phyloP scores from a whole-genome alignment of 352 stramenopile species.

The Phytopythium helicoides region DNA sequence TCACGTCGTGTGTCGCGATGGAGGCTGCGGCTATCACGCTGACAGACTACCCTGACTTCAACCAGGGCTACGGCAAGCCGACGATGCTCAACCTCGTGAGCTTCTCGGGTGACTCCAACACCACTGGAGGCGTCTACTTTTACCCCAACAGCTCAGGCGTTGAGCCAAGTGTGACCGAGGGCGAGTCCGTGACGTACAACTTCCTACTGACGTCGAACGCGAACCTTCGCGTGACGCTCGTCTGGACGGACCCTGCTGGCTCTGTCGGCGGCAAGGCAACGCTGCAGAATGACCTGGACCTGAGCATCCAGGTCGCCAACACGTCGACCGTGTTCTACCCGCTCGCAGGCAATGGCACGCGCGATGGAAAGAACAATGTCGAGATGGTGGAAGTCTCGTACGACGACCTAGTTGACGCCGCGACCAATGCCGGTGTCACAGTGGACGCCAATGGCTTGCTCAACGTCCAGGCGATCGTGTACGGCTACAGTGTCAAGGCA shows the following conservation, averaged over 20 bases:
- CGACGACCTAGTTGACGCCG: constrained; percentile 30
- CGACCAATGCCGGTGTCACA: constrained; percentile 23
- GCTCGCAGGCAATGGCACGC: constrained; percentile 53
- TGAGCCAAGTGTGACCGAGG: constrained; percentile 52
- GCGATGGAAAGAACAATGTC: constrained; percentile 71
- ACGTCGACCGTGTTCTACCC: constrained; percentile 56
- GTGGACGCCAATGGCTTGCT: constrained; percentile 31
- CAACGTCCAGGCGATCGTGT: constrained; percentile 60
- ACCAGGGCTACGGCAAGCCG: constrained; percentile 77
- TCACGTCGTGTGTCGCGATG: constrained; percentile 55
- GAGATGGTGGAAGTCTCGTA: constrained; percentile 77
- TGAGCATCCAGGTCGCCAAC: constrained; percentile 52
- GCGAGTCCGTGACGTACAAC: constrained; percentile 42
- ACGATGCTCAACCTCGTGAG: constrained; percentile 59
- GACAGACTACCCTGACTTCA: constrained; percentile 52
- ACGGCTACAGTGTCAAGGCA: constrained; percentile 64
- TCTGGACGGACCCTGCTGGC: constrained; percentile 68
- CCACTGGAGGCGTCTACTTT: constrained; percentile 37
- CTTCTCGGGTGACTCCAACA: constrained; percentile 23
- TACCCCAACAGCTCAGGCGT: constrained; percentile 52
- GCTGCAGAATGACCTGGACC: constrained; percentile 72
- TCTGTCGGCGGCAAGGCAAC: constrained; percentile 45
- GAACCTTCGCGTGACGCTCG: constrained; percentile 64
- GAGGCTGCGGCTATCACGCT: constrained; percentile 28
- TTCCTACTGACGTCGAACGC: constrained; percentile 52